Evolutionary conservation across 192 early-diverging fungal species (phyloP).

Genomic region (Entomortierella parvispora): DNA sequence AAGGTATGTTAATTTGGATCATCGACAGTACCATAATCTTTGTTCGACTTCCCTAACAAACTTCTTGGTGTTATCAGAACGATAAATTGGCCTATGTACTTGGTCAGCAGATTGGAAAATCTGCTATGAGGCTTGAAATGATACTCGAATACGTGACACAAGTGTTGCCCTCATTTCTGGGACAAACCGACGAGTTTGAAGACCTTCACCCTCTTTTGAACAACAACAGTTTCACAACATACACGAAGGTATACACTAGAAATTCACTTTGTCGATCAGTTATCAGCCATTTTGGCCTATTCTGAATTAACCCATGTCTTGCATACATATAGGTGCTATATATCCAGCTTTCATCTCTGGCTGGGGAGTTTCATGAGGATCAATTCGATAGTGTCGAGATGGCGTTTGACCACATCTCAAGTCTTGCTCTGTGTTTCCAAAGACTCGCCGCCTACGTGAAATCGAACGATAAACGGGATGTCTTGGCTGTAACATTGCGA

Average conservation of each 20-base stretch:
- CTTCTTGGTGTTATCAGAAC: slow-evolving; percentile 24
- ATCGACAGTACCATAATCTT: no score
- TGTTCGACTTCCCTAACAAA: no score
- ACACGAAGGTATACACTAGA: slow-evolving; percentile 49
- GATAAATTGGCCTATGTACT: slow-evolving; percentile 55
- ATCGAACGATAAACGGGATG: slow-evolving; percentile 56
- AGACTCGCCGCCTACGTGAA: slow-evolving; percentile 57
- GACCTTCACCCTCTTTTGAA: slow-evolving; percentile 54
- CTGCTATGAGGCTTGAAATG: slow-evolving; percentile 36
- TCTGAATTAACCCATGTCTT: no score
- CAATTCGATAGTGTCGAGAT: slow-evolving; percentile 28
- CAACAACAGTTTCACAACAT: slow-evolving; percentile 49
- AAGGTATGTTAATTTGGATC: slow-evolving; percentile 50
- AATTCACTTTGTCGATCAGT: background rate
- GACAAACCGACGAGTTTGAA: slow-evolving; percentile 34
- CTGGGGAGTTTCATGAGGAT: slow-evolving; percentile 28
- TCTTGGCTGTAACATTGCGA: slow-evolving; percentile 56
- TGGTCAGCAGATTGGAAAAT: slow-evolving; percentile 54
- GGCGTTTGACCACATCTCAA: slow-evolving; percentile 41
- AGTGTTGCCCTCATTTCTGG: slow-evolving; percentile 54
- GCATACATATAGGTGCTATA: slow-evolving; percentile 46
- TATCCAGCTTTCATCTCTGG: slow-evolving; percentile 40
- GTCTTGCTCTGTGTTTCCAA: slow-evolving; percentile 57
- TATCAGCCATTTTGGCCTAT: background rate
- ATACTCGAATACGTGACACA: slow-evolving; percentile 49